Percentiles rank a stretch among this genome's conserved stretches.
Evolutionary conservation across 2,329 filamentous ascomycete genomes (phyloP).

Genomic region (Dothideomycetes sp.): DNA sequence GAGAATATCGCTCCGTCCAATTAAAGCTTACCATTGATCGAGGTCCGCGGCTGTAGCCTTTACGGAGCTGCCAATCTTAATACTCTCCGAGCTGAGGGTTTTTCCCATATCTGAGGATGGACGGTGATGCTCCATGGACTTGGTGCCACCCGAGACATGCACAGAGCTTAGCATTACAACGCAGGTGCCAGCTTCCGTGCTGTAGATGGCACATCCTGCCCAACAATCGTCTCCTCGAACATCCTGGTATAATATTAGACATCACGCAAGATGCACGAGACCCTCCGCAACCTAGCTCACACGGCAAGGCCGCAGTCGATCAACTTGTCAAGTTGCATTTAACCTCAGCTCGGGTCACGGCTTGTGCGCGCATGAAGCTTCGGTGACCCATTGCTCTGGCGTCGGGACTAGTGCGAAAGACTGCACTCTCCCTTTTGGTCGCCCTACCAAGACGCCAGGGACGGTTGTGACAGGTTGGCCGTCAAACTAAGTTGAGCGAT

Average conservation of each 20-base stretch:
- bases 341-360: constrained; percentile 7
- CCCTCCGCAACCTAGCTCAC: neutral
- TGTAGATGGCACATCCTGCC: neutral
- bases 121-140: no score
- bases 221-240: neutral
- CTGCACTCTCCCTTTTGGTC: constrained; percentile 8
- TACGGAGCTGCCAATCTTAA: neutral
- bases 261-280: neutral
- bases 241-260: neutral
- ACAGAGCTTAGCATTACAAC: neutral
- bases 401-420: constrained; percentile 3
- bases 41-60: neutral
- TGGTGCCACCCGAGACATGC: neutral
- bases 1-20: neutral
- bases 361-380: constrained; percentile 7
- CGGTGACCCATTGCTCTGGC: constrained; percentile 8
- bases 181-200: neutral
- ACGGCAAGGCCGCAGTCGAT: neutral
- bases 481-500: constrained; percentile 6
- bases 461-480: constrained; percentile 9
- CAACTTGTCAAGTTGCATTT: neutral
- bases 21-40: neutral
- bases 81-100: neutral
- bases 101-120: neutral
- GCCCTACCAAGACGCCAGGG: constrained; percentile 8